Percentiles rank a stretch among this genome's conserved stretches.
These are phyloP conservation scores for Diddensiella santjacobensis DNA, from an alignment of 805 yeast species.

Conservation along the genomic window DNA sequence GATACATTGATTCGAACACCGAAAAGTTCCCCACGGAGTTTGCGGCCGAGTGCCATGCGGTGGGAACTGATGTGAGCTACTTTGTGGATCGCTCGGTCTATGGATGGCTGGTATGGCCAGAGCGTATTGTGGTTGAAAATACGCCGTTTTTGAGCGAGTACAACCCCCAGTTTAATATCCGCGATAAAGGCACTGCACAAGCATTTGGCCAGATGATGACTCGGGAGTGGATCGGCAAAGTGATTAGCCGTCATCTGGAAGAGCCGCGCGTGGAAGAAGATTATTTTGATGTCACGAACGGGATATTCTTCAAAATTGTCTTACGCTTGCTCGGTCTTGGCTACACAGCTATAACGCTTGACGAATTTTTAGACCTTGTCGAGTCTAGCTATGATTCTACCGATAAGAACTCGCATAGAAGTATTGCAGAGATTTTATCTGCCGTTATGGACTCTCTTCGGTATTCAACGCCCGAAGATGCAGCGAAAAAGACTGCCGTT, in stretches of 20 bases:
- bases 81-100: conserved; percentile 53
- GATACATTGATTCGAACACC: conserved; percentile 43
- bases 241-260: conserved; percentile 54
- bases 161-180: conserved; percentile 31
- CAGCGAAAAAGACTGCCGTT: conserved; percentile 16
- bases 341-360: conserved; percentile 41
- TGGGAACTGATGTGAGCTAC: conserved; percentile 53
- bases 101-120: conserved; percentile 80
- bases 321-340: conserved; percentile 47
- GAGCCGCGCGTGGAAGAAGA: conserved; percentile 53
- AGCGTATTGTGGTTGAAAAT: conserved; percentile 37
- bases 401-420: conserved; percentile 74
- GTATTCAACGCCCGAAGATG: conserved; percentile 14
- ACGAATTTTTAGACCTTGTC: conserved; percentile 52
- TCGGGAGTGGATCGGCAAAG: conserved; percentile 54
- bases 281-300: conserved; percentile 62
- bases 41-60: conserved; percentile 49
- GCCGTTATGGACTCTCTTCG: conserved; percentile 49
- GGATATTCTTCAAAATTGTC: conserved; percentile 51
- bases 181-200: conserved; percentile 43
- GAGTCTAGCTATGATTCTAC: conserved; percentile 51
- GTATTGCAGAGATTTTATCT: conserved; percentile 63
- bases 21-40: conserved; percentile 41
- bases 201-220: conserved; percentile 45
- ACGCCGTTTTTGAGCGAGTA: conserved; percentile 16